Percentiles rank a stretch among this genome's conserved stretches.
Conservation (phyloP, 192 early-diverging fungal genomes). For the Coemansia asiatica region DNA sequence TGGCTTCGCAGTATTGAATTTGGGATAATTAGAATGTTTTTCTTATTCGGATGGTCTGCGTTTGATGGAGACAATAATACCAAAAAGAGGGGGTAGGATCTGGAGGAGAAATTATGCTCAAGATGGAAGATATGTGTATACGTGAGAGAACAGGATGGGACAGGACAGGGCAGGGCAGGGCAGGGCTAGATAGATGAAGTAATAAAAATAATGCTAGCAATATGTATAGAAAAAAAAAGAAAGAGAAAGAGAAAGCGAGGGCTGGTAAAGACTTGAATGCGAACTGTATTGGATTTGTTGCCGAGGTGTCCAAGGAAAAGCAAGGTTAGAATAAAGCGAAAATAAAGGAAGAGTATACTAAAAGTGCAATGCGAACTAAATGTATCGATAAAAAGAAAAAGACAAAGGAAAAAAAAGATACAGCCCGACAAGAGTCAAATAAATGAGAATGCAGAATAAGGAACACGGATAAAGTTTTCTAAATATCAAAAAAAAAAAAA, state of each 20-base stretch:
- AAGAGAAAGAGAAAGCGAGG: not conserved
- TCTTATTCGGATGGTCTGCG: too few relatives aligned
- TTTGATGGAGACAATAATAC: too few relatives aligned
- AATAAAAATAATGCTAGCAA: not conserved
- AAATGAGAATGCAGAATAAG: slow-evolving; percentile 6
- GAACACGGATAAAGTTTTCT: slow-evolving; percentile 1
- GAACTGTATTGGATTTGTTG: too few relatives aligned
- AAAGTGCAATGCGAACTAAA: not conserved
- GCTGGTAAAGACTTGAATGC: too few relatives aligned
- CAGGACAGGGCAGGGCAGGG: too few relatives aligned
- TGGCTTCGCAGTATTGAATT: not conserved
- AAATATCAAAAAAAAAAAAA: slow-evolving; percentile 11
- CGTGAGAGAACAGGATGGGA: too few relatives aligned
- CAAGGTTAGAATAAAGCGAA: not conserved
- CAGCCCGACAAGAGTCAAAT: not conserved
- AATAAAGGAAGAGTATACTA: not conserved
- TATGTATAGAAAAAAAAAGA: not conserved
- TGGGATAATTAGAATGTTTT: too few relatives aligned
- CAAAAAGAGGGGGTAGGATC: too few relatives aligned
- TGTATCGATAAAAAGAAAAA: slow-evolving; percentile 1
- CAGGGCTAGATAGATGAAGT: too few relatives aligned
- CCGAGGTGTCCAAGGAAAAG: not conserved
- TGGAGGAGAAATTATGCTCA: too few relatives aligned
- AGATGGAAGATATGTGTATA: too few relatives aligned
- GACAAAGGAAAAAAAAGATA: not conserved